These are phyloP conservation scores for Malus orientalis DNA, from an alignment of 306 rosid species.

Conservation along the genomic window DNA sequence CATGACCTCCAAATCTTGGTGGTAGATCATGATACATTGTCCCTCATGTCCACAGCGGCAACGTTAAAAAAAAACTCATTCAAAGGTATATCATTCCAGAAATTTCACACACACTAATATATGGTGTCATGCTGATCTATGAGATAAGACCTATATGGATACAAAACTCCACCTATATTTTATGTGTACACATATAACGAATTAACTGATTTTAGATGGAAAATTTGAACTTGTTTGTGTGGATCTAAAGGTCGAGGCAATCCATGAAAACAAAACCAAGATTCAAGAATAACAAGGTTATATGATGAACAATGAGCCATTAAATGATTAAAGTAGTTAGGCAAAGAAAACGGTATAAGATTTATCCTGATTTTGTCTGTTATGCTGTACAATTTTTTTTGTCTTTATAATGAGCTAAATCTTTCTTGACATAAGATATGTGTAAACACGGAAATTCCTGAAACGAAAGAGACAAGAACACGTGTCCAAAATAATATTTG, in stretches of 20 bases:
- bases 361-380: no score
- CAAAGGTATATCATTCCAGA: slow-evolving; percentile 23
- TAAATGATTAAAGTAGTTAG: background rate
- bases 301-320: background rate
- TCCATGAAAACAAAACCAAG: background rate
- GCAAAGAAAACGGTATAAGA: no score
- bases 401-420: background rate
- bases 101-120: background rate
- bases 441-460: no score
- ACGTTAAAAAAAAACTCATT: slow-evolving; percentile 32
- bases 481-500: no score
- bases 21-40: slow-evolving; percentile 24
- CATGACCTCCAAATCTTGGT: slow-evolving; percentile 31
- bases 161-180: background rate
- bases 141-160: background rate
- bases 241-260: background rate
- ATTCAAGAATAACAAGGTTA: no score
- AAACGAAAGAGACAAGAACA: no score
- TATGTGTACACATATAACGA: background rate
- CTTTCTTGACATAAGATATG: background rate
- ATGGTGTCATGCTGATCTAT: background rate
- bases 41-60: slow-evolving; percentile 23
- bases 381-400: no score
- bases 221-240: background rate
- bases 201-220: background rate